Base-by-base conservation (phyloP, 805 yeast genomes). In the Babjeviella inositovora region DNA sequence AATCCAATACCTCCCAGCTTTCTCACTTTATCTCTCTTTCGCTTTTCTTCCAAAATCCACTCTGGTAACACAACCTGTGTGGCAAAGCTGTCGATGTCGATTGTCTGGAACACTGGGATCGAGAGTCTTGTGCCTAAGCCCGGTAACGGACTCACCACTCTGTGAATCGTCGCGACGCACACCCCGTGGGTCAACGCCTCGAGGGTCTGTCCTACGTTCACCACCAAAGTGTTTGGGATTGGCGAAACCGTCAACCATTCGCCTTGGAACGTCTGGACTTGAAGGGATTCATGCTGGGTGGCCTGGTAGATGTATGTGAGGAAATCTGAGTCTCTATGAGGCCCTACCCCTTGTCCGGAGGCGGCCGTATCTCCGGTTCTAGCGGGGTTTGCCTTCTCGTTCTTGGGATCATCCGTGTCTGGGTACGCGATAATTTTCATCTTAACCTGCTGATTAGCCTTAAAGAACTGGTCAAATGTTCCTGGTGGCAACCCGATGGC, bases 321-420 rank as follows among this genome's bases (percentile, higher is more conserved):
- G 34, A 71, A 51, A 25, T 69, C 76, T 4, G 71, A 63, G 34
- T 74, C 84, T 27, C 76, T 57, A 35, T 73, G 82, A 3, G 76
- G 72, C 1, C 79, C 77, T 10, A 58, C 63, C 1, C 75, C 76
- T 33, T 64, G 72, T 7, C 26, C 43, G 6, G 41, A 37, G 11
- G 39, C 47, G 10, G 40, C 38, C 12, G 19, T 26, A 13, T 31
- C 37, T 4, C 47, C 35, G n/a, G n/a, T n/a, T 6, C 41, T 32
- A 8, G 45, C 43, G 11, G 42, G 15, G 49, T 36, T 18, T 30
- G 30, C 28, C 3, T 33, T 30, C n/a, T 21, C 28, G 3, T 25
- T 14, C 6, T 28, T 32, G 21, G 52, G 37, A 21, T 43, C 41
- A 1, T 29, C 21, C 2, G 39, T 35, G 24, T 62, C 70, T 4